A percentile compares a stretch with the other conserved stretches of the same genome.
Conservation (phyloP, 2,329 filamentous ascomycete species). For the Hawksworthiomyces lignivorus region DNA sequence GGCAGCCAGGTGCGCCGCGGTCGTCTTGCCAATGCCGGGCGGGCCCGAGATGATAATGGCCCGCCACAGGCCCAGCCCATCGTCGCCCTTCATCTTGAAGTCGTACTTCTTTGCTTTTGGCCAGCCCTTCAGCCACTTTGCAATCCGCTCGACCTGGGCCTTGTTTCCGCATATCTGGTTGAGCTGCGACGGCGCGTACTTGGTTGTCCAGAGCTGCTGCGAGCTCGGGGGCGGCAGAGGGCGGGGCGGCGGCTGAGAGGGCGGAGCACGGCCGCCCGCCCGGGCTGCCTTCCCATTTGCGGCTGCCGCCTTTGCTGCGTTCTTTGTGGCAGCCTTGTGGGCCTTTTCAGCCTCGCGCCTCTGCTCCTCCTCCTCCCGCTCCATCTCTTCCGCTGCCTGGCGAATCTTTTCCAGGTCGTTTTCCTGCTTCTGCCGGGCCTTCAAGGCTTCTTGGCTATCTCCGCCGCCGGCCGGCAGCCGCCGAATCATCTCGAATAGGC, state of each 20-base stretch:
- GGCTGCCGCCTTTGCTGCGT: conserved; percentile 12
- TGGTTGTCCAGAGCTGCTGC: conserved; percentile 77
- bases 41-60: conserved; percentile 95
- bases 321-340: conserved; percentile 42
- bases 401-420: conserved; percentile 78
- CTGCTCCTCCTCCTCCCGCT: conserved; percentile 63
- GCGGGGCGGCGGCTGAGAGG: conserved; percentile 23
- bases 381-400: conserved; percentile 76
- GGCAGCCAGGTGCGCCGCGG: conserved; percentile 87
- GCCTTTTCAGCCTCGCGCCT: conserved; percentile 46
- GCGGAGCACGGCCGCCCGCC: not conserved
- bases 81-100: conserved; percentile 75
- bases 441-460: conserved; percentile 77
- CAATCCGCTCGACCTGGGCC: conserved; percentile 77
- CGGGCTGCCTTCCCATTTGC: not conserved
- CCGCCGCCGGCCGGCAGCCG: conserved; percentile 79
- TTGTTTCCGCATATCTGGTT: conserved; percentile 96
- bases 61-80: conserved; percentile 74
- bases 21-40: conserved; percentile 95
- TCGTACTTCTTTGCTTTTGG: conserved; percentile 67
- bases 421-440: conserved; percentile 74
- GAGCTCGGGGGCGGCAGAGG: conserved; percentile 30
- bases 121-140: conserved; percentile 80
- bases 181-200: conserved; percentile 81
- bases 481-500: conserved; percentile 78